Percentiles rank a stretch among this genome's conserved stretches.
phyloP scores from a whole-genome alignment of 78 protist species.

The Cavenderia fasciculata region DNA sequence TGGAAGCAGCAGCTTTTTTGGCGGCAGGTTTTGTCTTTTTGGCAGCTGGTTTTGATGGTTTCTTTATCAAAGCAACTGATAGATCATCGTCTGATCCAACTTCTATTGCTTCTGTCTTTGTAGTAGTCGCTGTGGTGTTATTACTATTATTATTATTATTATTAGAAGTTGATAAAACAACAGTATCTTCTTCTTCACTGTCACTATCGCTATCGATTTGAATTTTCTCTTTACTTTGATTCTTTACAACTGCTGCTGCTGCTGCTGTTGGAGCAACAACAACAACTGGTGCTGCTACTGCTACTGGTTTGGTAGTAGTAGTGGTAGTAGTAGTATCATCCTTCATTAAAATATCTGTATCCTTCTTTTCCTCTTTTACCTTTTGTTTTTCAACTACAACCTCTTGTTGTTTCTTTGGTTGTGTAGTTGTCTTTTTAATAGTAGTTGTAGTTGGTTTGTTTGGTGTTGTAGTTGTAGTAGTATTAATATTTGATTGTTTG shows the following conservation, averaged over 20 bases:
- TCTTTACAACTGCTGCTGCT: not conserved
- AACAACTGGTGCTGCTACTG: not conserved
- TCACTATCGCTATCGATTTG: constrained; percentile 14
- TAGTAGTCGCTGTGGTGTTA: not conserved
- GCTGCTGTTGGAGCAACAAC: not conserved
- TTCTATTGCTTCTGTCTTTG: not conserved
- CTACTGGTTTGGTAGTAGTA: too few relatives aligned
- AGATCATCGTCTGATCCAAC: constrained; percentile 35
- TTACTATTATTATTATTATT: not conserved
- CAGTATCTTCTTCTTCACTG: constrained; percentile 63
- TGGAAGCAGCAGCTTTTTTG: constrained; percentile 37
- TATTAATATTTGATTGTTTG: not conserved
- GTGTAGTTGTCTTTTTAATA: not conserved
- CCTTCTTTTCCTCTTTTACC: not conserved
- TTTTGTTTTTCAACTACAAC: not conserved
- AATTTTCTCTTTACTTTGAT: constrained; percentile 1
- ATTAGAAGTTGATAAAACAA: not conserved
- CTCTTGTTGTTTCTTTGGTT: not conserved
- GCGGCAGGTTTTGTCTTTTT: constrained; percentile 8
- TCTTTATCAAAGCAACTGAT: constrained; percentile 39
- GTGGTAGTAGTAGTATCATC: too few relatives aligned
- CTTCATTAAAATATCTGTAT: not conserved
- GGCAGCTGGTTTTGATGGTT: constrained; percentile 23
- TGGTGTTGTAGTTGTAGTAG: not conserved
- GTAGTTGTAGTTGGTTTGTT: not conserved